Evolutionary conservation across 805 yeast species (phyloP).

Genomic region (Barnettozyma pratensis): DNA sequence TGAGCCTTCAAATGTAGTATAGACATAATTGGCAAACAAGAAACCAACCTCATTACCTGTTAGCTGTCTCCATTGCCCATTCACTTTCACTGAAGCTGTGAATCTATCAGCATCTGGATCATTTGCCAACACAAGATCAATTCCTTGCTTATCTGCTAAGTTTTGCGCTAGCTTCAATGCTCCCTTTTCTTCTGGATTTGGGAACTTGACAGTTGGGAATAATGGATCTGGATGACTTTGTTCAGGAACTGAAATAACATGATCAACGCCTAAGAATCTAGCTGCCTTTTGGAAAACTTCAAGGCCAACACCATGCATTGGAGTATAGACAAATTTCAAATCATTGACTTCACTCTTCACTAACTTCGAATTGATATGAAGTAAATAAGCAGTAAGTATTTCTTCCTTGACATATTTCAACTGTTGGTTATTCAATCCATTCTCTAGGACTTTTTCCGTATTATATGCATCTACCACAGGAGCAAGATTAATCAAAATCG

Average conservation of each 20-base stretch:
- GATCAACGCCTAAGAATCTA: slow-evolving; percentile 31
- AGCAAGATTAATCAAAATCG: slow-evolving; percentile 53
- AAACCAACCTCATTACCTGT: slow-evolving; percentile 91
- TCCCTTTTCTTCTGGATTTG: slow-evolving; percentile 95
- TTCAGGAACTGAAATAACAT: slow-evolving; percentile 42
- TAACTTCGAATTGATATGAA: slow-evolving; percentile 28
- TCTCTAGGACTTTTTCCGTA: slow-evolving; percentile 31
- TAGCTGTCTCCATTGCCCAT: slow-evolving; percentile 63
- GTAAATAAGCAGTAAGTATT: slow-evolving; percentile 38
- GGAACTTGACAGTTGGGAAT: slow-evolving; percentile 82
- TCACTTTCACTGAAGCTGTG: slow-evolving; percentile 62
- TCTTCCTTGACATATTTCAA: slow-evolving; percentile 39
- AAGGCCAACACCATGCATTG: slow-evolving; percentile 93
- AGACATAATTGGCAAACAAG: slow-evolving; percentile 65
- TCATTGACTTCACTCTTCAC: slow-evolving; percentile 23
- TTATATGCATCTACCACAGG: slow-evolving; percentile 59
- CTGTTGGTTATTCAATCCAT: slow-evolving; percentile 19
- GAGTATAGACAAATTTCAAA: slow-evolving; percentile 72
- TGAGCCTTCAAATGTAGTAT: slow-evolving; percentile 25
- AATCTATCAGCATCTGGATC: slow-evolving; percentile 98
- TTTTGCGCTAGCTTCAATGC: slow-evolving; percentile 71
- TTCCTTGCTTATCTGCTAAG: slow-evolving; percentile 45
- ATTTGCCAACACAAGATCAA: slow-evolving; percentile 69
- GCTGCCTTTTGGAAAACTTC: slow-evolving; percentile 47
- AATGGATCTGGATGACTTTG: slow-evolving; percentile 79